A percentile compares a stretch with the other conserved stretches of the same genome.
These are phyloP conservation scores for Ophiocordyceps sinensis DNA, from an alignment of 2,329 filamentous ascomycete genomes.

Conservation along the genomic window DNA sequence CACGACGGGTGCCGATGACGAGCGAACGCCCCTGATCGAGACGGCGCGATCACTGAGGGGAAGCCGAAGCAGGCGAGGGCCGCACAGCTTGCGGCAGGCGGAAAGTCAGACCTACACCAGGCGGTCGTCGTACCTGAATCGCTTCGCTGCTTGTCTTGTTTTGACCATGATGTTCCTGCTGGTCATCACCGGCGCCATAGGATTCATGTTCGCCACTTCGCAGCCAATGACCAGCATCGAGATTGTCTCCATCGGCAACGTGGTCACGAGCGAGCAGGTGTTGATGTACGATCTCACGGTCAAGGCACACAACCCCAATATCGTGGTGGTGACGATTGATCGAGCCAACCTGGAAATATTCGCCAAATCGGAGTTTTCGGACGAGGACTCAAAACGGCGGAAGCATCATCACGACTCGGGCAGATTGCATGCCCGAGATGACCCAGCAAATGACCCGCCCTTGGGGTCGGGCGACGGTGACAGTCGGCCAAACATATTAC, in stretches of 20 bases:
- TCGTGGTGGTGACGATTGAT: constrained; percentile 73
- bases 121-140: constrained; percentile 48
- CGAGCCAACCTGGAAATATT: constrained; percentile 87
- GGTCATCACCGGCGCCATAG: constrained; percentile 70
- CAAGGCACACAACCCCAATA: constrained; percentile 80
- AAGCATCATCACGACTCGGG: constrained; percentile 17
- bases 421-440: constrained; percentile 14
- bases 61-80: constrained; percentile 41
- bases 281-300: constrained; percentile 89
- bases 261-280: constrained; percentile 86
- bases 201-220: constrained; percentile 82
- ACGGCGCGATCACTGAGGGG: constrained; percentile 42
- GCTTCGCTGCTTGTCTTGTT: constrained; percentile 76
- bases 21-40: constrained; percentile 66
- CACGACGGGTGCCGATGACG: constrained; percentile 64
- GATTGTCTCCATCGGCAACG: constrained; percentile 70
- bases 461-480: constrained; percentile 25
- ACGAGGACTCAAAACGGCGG: constrained; percentile 51
- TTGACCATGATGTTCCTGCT: constrained; percentile 70
- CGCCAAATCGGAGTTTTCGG: constrained; percentile 81
- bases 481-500: constrained; percentile 60
- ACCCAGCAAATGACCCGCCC: constrained; percentile 22
- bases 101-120: constrained; percentile 58
- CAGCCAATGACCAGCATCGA: constrained; percentile 71
- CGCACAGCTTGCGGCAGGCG: constrained; percentile 48